Evolutionary conservation across 176 grass and related monocot species (phyloP), one percentile per base, ranked within the genome.

Genomic region (Thalia dealbata): DNA sequence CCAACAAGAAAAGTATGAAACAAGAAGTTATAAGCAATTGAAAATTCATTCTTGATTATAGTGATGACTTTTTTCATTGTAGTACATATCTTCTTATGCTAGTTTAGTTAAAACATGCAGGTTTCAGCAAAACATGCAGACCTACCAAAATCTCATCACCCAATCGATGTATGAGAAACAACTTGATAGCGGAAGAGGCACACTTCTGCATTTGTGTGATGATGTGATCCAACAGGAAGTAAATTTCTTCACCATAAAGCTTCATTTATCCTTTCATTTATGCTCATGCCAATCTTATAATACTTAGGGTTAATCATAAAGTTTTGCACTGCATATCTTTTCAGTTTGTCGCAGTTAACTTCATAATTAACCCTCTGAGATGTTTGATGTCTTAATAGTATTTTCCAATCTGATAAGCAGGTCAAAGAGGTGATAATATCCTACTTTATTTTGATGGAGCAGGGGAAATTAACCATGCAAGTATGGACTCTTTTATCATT

Each of bases 141-240:
- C 71, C 52, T 99, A 99, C 73, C 95, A 93, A 69, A 91, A 99
- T 79, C 78, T 93, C 50, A 93, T 99, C 81, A 92, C 85, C 56
- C 86, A 93, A 69, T 91, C 95, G 45, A 91, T 99, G 95, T 91
- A 99, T 83, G 90, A 99, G 52, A 99, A 99, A 64, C 95, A 97
- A 71, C 87, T 97, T 71, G 95, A 97, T 28, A 97, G 95, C 82
- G 95, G 95, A 8, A 90, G 73, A 78, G 95, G 90, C 76, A 99
- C 95, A 42, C 90, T 93, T 77, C 90, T 92, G 21, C 95, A 91
- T 64, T 78, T 96, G 55, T 99, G 95, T 50, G 90, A 99, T 75
- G 85, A 99, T 79, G 85, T 99, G 75, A 99, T 99, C 73, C 87
- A 99, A 81, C 95, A 99, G 76, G 89, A 99, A 84, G 95, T 99